These are phyloP conservation scores for Mycena sp. DNA, from an alignment of 1,284 basidiomycete genomes.

Conservation along the genomic window DNA sequence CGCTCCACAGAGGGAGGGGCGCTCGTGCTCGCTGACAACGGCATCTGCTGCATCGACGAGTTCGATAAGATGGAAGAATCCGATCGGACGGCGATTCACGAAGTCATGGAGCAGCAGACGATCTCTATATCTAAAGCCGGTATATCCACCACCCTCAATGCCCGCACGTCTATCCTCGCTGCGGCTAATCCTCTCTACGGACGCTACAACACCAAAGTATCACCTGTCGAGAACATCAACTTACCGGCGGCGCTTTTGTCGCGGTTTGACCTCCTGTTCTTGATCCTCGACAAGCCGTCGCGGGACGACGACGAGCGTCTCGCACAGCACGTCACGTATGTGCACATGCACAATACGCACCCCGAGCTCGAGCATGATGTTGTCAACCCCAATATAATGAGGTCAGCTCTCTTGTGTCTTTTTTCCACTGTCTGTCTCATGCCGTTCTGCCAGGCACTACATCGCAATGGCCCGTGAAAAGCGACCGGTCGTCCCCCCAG, in stretches of 20 bases:
- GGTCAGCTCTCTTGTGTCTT: constrained; percentile 54
- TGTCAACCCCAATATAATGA: constrained; percentile 88
- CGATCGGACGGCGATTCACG: constrained; percentile 98
- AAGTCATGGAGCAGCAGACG: constrained; percentile 99
- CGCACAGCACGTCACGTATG: constrained; percentile 97
- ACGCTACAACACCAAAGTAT: constrained; percentile 97
- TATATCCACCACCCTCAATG: constrained; percentile 98
- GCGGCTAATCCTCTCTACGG: constrained; percentile 99
- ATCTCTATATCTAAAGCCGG: constrained; percentile 99
- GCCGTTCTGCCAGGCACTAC: constrained; percentile 75
- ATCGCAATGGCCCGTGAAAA: constrained; percentile 93
- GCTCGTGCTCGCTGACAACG: constrained; percentile 97
- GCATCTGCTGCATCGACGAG: constrained; percentile 99
- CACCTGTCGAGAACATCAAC: constrained; percentile 99
- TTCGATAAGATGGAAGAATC: constrained; percentile 99
- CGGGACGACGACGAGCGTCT: constrained; percentile 96
- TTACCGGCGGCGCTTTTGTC: constrained; percentile 96
- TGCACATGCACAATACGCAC: constrained; percentile 96
- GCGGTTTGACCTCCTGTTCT: constrained; percentile 96
- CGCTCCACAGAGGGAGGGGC: constrained; percentile 91
- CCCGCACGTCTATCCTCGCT: constrained; percentile 97
- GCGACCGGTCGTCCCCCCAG: constrained; percentile 87
- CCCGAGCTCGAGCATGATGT: constrained; percentile 88
- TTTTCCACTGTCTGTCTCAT: constrained; percentile 11
- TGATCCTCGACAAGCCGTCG: constrained; percentile 96